phyloP scores from a whole-genome alignment of 2,329 filamentous ascomycete species.

The Aureobasidium zeae region DNA sequence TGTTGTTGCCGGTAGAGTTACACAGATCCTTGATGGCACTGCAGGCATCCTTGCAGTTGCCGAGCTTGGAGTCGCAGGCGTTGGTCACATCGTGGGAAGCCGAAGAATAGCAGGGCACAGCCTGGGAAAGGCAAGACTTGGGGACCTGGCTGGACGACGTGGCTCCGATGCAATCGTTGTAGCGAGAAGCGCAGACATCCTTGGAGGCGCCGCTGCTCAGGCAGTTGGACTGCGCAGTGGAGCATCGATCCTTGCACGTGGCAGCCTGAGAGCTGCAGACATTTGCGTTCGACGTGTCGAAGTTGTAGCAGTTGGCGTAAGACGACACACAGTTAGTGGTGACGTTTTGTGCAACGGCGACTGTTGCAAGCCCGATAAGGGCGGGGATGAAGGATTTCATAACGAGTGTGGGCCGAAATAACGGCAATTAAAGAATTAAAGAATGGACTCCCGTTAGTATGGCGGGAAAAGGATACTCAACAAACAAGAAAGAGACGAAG shows the following conservation, averaged over 20 bases:
- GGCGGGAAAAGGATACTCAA: neutral
- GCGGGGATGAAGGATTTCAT: constrained; percentile 4
- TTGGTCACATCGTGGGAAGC: neutral
- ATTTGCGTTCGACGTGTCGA: neutral
- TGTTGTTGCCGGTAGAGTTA: neutral
- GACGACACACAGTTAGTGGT: neutral
- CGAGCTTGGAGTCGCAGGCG: neutral
- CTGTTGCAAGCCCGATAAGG: constrained; percentile 5
- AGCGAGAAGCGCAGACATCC: neutral
- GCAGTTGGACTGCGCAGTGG: neutral
- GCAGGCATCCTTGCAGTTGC: neutral
- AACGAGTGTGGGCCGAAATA: constrained; percentile 6
- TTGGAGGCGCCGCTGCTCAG: neutral
- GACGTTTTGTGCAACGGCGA: constrained; percentile 8
- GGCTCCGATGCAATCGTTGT: neutral
- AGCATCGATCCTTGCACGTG: neutral
- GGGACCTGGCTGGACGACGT: neutral
- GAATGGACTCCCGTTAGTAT: neutral
- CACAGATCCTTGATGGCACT: neutral
- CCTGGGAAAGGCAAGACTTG: neutral
- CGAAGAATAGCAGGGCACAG: neutral
- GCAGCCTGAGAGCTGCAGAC: neutral
- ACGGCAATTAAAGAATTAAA: constrained; percentile 1
- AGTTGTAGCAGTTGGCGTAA: neutral
- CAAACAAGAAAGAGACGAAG: constrained; percentile 2